Conservation (phyloP, 208 protist species). For the Entamoeba histolytica region DNA sequence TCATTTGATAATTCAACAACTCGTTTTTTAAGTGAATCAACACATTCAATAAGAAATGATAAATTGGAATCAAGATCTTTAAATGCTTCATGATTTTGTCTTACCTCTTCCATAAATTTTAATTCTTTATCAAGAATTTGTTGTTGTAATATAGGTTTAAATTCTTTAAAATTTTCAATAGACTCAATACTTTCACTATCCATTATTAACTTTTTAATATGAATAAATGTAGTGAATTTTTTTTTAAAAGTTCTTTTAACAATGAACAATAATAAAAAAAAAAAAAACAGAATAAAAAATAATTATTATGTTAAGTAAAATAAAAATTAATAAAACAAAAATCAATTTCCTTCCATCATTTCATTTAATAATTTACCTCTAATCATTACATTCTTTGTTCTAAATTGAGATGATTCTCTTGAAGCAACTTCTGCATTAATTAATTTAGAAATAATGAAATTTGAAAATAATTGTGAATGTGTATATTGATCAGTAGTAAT, state of each 20-base stretch:
- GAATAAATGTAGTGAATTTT: no score
- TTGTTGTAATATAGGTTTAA: not conserved
- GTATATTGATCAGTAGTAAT: not conserved
- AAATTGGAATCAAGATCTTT: not conserved
- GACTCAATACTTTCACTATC: not conserved
- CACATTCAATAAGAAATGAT: not conserved
- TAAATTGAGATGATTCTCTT: not conserved
- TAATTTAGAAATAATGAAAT: not conserved
- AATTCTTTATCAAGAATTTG: not conserved
- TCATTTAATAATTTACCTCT: not conserved
- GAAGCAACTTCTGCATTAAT: not conserved
- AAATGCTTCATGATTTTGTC: not conserved
- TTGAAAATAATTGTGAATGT: not conserved
- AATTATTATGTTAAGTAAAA: no score
- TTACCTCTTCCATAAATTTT: not conserved
- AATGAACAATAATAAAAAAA: no score
- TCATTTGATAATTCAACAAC: not conserved
- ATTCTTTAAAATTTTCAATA: not conserved
- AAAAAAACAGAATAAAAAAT: no score
- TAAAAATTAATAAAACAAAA: no score
- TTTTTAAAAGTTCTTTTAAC: no score
- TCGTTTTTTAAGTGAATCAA: not conserved
- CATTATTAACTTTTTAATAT: not conserved
- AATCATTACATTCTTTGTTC: not conserved
- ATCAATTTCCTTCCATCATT: not conserved